Evolutionary conservation across 139 green algal species (phyloP), one percentile per base, ranked within the genome.

Genomic region (Trebouxia sp.): DNA sequence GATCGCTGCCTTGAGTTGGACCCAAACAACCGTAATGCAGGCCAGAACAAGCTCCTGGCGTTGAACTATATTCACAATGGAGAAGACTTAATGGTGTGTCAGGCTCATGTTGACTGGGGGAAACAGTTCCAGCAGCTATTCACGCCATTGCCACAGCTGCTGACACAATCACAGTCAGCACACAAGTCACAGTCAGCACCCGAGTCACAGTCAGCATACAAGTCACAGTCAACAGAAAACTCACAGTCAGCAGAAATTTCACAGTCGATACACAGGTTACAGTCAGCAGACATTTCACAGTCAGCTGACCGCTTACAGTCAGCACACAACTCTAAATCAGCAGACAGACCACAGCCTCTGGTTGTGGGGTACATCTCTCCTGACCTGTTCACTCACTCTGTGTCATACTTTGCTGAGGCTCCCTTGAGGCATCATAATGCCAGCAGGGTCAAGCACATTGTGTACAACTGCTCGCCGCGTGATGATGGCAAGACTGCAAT

Each of bases 401-500:
- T 99, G 26, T 97, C 92, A 50, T 99, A 98, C 88, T 99, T 99
- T 91, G 94, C 94, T 0, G 92, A 98, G 84, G 96, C 92, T 8
- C 95, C 95, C 0, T 88, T 99, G n/a, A 78, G 81, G 2, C 83
- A 93, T 72, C 95, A 84, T 43, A 67, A 78, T 28, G 1, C 50
- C 14, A 51, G 14, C 28, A 28, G 20, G 10, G 84, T 91, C 28
- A 62, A 81, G 24, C 47, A 83, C 74, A 86, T 94, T 51, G 86
- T 92, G 1, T 96, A 96, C 79, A 87, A 47, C 53, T 90, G 88
- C 82, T 81, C 85, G 14, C 82, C 81, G 15, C 82, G 83, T 65
- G 69, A 76, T 0, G 96, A 99, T 66, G 79, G 74, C 39, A 98
- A 99, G 86, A 98, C 95, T 0, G 66, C 42, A n/a, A 80, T 85